Conservation (phyloP, 306 rosid species). For the Trifolium fragiferum region DNA sequence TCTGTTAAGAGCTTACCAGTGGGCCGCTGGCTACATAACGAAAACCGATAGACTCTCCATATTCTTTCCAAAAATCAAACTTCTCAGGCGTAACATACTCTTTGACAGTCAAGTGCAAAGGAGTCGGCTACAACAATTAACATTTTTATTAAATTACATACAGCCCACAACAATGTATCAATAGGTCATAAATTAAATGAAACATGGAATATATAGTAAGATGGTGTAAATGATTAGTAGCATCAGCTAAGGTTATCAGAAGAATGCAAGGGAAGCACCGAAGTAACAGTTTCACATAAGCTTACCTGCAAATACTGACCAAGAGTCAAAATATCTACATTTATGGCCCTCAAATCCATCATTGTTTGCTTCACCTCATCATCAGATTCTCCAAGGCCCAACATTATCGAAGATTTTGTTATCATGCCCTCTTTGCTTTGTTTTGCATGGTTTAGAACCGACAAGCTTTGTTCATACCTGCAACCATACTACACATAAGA, state of each 20-base stretch:
- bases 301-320: conserved; percentile 97
- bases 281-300: conserved; percentile 1
- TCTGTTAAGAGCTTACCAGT: conserved; percentile 62
- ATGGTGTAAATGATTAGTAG: conserved; percentile 49
- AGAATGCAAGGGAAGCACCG: conserved; percentile 22
- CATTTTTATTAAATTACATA: conserved; percentile 19
- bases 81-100: conserved; percentile 89
- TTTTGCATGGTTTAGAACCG: conserved; percentile 75
- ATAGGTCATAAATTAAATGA: neutral
- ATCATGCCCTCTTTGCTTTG: conserved; percentile 77
- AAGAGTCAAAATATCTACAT: conserved; percentile 90
- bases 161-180: neutral
- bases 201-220: neutral
- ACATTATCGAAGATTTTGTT: conserved; percentile 93
- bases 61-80: conserved; percentile 90
- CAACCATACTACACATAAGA: conserved; percentile 32
- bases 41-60: conserved; percentile 93
- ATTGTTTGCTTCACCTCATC: conserved; percentile 82
- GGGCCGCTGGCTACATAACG: conserved; percentile 97
- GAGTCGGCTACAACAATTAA: conserved; percentile 85
- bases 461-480: conserved; percentile 79
- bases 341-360: conserved; percentile 80
- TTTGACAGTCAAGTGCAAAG: conserved; percentile 91
- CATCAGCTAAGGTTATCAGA: conserved; percentile 24
- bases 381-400: conserved; percentile 96